Evolutionary conservation across 1,139 yeast species (phyloP).

Genomic region (Sugiyamaella grinbergsii): DNA sequence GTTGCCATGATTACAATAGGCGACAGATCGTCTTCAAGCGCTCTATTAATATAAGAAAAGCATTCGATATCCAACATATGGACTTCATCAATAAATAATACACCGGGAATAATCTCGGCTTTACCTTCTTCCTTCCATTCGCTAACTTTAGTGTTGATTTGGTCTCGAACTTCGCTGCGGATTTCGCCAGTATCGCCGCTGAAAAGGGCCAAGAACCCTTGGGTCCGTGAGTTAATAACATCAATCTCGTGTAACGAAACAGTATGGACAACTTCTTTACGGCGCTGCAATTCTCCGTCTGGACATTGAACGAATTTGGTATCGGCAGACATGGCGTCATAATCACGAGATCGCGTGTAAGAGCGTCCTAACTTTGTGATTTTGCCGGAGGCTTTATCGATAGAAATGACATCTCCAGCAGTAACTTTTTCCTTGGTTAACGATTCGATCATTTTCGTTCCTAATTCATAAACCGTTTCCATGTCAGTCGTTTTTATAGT

Average conservation of each 20-base stretch:
- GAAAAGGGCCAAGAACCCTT: conserved; percentile 93
- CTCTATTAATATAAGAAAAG: conserved; percentile 92
- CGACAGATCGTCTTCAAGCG: conserved; percentile 93
- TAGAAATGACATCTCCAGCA: conserved; percentile 96
- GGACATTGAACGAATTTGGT: conserved; percentile 98
- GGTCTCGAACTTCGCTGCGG: conserved; percentile 93
- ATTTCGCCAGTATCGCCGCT: conserved; percentile 99
- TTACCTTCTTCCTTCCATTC: conserved; percentile 99
- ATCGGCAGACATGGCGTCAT: conserved; percentile 99
- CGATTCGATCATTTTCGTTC: conserved; percentile 96
- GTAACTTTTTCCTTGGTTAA: conserved; percentile 91
- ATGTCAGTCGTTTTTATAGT: conserved; percentile 98
- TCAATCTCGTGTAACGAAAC: conserved; percentile 97
- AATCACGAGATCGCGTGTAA: conserved; percentile 93
- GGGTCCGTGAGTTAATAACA: conserved; percentile 96
- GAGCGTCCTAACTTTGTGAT: conserved; percentile 94
- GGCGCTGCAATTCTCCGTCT: conserved; percentile 95
- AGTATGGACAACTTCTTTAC: conserved; percentile 94
- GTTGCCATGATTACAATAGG: conserved; percentile 99
- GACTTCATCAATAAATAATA: conserved; percentile 94
- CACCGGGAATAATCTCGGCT: conserved; percentile 99
- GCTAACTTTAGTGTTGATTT: conserved; percentile 93
- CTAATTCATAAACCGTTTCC: conserved; percentile 98
- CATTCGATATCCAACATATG: conserved; percentile 99
- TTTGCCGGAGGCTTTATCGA: conserved; percentile 94